These are phyloP conservation scores for Funneliformis geosporum DNA, from an alignment of 192 early-diverging fungal genomes.

Conservation along the genomic window DNA sequence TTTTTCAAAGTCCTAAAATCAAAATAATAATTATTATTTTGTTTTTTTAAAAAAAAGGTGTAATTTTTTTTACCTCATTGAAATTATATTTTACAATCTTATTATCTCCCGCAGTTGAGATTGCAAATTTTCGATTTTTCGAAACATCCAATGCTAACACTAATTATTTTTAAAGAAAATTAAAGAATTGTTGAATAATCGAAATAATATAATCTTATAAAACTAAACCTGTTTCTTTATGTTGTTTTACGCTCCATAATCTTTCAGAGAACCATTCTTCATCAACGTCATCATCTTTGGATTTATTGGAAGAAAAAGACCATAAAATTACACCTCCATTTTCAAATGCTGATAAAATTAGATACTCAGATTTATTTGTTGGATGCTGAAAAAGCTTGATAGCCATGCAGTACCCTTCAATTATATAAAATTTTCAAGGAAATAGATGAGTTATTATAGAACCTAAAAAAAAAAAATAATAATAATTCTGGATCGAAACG, in stretches of 20 bases:
- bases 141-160: slow-evolving; percentile 41
- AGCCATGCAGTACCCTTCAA: slow-evolving; percentile 29
- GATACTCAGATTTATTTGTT: background rate
- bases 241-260: slow-evolving; percentile 39
- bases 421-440: background rate
- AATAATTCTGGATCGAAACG: background rate
- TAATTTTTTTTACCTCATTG: background rate
- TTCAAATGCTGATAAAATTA: slow-evolving; percentile 44
- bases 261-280: slow-evolving; percentile 24
- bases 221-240: slow-evolving; percentile 38
- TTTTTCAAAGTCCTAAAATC: background rate
- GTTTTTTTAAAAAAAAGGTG: background rate
- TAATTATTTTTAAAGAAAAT: slow-evolving; percentile 28
- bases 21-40: background rate
- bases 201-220: background rate
- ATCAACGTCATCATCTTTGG: background rate
- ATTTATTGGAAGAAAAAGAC: background rate
- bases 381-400: slow-evolving; percentile 16
- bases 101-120: slow-evolving; percentile 42
- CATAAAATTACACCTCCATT: slow-evolving; percentile 39
- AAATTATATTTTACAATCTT: slow-evolving; percentile 41
- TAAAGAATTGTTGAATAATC: background rate
- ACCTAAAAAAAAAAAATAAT: background rate
- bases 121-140: slow-evolving; percentile 34
- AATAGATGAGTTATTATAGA: background rate